Conservation (phyloP, 331 rosid genomes). For the Erythrophleum ivorense region DNA sequence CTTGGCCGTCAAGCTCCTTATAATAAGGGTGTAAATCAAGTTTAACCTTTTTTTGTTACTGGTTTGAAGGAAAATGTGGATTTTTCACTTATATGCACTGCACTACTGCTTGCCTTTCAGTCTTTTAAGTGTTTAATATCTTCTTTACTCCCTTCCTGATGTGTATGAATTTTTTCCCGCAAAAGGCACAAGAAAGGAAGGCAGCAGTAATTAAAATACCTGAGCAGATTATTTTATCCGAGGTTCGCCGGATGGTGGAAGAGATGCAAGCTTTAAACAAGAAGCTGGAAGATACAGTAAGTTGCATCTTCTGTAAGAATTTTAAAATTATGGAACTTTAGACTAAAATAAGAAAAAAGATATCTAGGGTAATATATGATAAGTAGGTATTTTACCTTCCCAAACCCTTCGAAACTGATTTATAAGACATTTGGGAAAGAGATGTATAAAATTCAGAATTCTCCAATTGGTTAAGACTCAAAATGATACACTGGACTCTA, state of each 20-base stretch:
- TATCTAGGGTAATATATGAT: no score
- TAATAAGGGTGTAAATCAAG: constrained; percentile 13
- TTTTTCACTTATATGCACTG: neutral
- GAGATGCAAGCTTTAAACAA: constrained; percentile 83
- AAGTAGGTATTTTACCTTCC: no score
- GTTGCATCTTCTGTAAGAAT: constrained; percentile 39
- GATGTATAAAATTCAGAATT: neutral
- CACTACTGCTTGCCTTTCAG: constrained; percentile 18
- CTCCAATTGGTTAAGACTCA: neutral
- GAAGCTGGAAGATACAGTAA: constrained; percentile 87
- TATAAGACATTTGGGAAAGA: neutral
- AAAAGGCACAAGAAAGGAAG: constrained; percentile 75
- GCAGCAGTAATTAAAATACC: constrained; percentile 78
- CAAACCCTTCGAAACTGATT: neutral
- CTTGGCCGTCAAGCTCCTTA: constrained; percentile 29
- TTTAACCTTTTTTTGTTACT: constrained; percentile 8
- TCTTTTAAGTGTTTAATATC: constrained; percentile 9
- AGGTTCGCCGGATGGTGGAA: constrained; percentile 91
- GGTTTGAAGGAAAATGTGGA: constrained; percentile 12
- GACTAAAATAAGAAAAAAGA: neutral
- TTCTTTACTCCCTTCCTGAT: constrained; percentile 32
- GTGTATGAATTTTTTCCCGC: constrained; percentile 27
- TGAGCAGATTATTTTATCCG: constrained; percentile 77
- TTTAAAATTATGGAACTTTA: constrained; percentile 24
- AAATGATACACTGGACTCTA: no score